phyloP scores from a whole-genome alignment of 768 basidiomycete genomes.

The Trametes meyenii region DNA sequence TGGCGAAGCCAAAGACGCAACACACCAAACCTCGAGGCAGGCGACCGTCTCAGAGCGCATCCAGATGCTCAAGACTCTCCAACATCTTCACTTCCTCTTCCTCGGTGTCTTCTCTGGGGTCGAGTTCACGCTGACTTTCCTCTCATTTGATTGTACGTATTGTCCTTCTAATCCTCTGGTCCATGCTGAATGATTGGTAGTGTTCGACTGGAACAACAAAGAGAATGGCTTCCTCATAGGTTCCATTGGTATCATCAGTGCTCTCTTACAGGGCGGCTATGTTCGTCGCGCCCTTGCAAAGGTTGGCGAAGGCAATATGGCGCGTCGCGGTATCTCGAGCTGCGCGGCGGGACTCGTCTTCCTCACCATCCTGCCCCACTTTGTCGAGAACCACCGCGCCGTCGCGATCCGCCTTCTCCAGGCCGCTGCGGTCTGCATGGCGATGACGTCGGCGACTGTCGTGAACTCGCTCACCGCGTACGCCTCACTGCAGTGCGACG shows the following conservation, averaged over 20 bases:
- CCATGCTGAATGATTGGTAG: slow-evolving; percentile 39
- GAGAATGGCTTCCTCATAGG: slow-evolving; percentile 86
- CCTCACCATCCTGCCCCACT: slow-evolving; percentile 70
- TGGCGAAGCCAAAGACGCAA: slow-evolving; percentile 26
- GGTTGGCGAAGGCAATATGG: slow-evolving; percentile 81
- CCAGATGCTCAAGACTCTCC: slow-evolving; percentile 57
- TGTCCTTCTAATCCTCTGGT: slow-evolving; percentile 2
- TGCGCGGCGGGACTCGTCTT: slow-evolving; percentile 73
- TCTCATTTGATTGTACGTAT: slow-evolving; percentile 82
- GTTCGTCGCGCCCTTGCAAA: slow-evolving; percentile 80
- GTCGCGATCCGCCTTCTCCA: slow-evolving; percentile 58
- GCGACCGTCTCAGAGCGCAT: slow-evolving; percentile 52
- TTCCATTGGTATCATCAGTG: slow-evolving; percentile 89
- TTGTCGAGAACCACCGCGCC: slow-evolving; percentile 44
- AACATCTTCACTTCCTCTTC: slow-evolving; percentile 81
- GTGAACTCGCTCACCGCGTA: slow-evolving; percentile 91
- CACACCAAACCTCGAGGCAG: slow-evolving; percentile 13
- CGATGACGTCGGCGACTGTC: slow-evolving; percentile 94
- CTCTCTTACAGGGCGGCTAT: slow-evolving; percentile 91
- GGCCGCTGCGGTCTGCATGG: slow-evolving; percentile 80
- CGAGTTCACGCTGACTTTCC: slow-evolving; percentile 95
- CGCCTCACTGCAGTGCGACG: slow-evolving; percentile 90
- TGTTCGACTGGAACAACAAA: slow-evolving; percentile 87
- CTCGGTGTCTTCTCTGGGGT: slow-evolving; percentile 91
- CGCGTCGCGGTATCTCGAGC: slow-evolving; percentile 73